phyloP scores from a whole-genome alignment of 129 eudicot genomes.

The Helianthus tuberosus region DNA sequence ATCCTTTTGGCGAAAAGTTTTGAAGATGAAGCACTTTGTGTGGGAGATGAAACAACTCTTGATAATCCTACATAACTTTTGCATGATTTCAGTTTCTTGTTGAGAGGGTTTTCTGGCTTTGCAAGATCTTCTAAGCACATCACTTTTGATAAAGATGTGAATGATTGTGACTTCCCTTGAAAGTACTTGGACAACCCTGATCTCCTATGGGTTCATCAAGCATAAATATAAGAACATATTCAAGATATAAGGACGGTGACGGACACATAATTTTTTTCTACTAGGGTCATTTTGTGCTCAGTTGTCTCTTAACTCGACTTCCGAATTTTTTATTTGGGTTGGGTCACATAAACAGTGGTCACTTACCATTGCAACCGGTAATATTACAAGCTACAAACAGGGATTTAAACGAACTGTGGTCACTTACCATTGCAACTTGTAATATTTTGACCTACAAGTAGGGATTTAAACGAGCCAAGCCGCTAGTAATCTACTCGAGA shows the following conservation, averaged over 20 bases:
- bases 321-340: too few relatives aligned
- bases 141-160: conserved; percentile 57
- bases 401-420: too few relatives aligned
- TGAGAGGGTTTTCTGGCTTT: conserved; percentile 70
- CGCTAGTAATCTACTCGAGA: too few relatives aligned
- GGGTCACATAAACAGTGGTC: too few relatives aligned
- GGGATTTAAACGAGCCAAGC: too few relatives aligned
- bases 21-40: conserved; percentile 44
- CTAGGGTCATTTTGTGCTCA: too few relatives aligned
- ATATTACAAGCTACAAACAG: too few relatives aligned
- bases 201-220: conserved; percentile 43
- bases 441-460: too few relatives aligned
- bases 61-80: conserved; percentile 52
- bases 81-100: conserved; percentile 69
- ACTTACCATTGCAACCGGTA: too few relatives aligned
- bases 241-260: not conserved
- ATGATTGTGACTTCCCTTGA: conserved; percentile 77
- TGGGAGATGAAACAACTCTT: conserved; percentile 28
- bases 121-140: conserved; percentile 63
- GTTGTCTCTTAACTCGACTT: too few relatives aligned
- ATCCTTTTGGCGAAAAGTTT: conserved; percentile 46
- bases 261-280: too few relatives aligned
- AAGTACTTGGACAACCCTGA: conserved; percentile 63
- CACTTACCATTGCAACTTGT: too few relatives aligned
- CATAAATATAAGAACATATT: conserved; percentile 15